Conservation (phyloP, 1,284 basidiomycete genomes). For the Cystobasidiaceae sp. region DNA sequence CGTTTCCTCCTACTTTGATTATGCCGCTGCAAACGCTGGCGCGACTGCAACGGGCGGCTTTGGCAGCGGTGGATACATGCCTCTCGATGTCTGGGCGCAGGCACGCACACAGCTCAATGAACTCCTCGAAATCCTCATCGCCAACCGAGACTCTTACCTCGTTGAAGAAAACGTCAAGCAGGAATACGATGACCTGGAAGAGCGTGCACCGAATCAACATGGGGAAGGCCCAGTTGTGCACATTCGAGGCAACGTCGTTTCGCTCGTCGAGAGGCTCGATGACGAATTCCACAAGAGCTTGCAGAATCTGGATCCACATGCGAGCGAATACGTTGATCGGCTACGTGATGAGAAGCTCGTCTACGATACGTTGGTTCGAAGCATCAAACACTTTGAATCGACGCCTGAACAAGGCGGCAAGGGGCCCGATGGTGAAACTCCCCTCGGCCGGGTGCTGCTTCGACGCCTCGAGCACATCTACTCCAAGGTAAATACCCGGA, state of each 20-base stretch:
- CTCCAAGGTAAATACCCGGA: conserved; percentile 78
- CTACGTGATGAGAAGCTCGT: conserved; percentile 91
- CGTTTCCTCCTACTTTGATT: conserved; percentile 94
- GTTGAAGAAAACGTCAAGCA: conserved; percentile 75
- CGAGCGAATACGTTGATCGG: conserved; percentile 94
- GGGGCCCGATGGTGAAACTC: conserved; percentile 20
- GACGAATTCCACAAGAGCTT: conserved; percentile 98
- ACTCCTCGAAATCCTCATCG: conserved; percentile 70
- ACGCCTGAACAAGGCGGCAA: conserved; percentile 64
- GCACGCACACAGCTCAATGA: conserved; percentile 85
- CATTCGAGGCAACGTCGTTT: conserved; percentile 86
- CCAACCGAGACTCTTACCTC: conserved; percentile 62
- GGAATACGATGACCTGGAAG: conserved; percentile 87
- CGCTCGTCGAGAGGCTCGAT: conserved; percentile 91
- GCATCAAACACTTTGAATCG: conserved; percentile 85
- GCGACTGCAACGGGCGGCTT: conserved; percentile 49
- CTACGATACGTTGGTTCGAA: conserved; percentile 86
- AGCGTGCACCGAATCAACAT: conserved; percentile 66
- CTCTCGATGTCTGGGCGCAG: conserved; percentile 81
- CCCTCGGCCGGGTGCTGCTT: conserved; percentile 78
- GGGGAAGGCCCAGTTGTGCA: conserved; percentile 65
- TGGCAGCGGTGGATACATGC: conserved; percentile 64
- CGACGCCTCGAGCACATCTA: conserved; percentile 96
- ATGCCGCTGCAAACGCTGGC: conserved; percentile 66
- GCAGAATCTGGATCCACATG: conserved; percentile 97